Conservation (phyloP, 148 eudicot genomes). For the Chenopodium berlandieri region DNA sequence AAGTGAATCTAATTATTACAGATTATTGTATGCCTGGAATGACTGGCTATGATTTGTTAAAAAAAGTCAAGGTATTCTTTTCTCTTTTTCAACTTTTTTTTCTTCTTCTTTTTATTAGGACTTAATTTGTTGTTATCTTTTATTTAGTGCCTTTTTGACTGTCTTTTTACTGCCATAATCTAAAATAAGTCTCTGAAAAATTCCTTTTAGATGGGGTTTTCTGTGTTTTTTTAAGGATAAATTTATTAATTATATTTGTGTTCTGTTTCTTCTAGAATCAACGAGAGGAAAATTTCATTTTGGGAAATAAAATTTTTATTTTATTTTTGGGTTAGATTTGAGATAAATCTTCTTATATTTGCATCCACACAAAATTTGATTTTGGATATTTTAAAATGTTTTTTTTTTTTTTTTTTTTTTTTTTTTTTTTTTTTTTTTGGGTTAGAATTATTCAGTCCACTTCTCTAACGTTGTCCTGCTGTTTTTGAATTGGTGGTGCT, state of each 20-base stretch:
- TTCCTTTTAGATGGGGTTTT: slow-evolving; percentile 1
- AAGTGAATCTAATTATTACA: slow-evolving; percentile 86
- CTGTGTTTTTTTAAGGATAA: background rate
- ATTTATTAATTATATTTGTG: background rate
- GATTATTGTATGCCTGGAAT: slow-evolving; percentile 98
- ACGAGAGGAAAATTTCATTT: background rate
- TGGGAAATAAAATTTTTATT: background rate
- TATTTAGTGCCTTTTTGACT: slow-evolving; percentile 15
- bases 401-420: background rate
- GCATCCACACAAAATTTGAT: slow-evolving; percentile 18
- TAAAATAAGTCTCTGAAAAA: background rate
- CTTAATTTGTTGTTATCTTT: slow-evolving; percentile 2
- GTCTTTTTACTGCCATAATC: slow-evolving; percentile 6
- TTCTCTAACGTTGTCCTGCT: background rate
- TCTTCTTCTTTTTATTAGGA: background rate
- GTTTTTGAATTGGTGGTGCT: background rate
- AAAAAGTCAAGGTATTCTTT: slow-evolving; percentile 80
- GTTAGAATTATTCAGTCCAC: background rate
- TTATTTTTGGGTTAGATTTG: background rate
- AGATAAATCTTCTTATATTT: background rate
- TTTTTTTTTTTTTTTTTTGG: background rate
- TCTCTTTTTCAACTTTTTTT: slow-evolving; percentile 13
- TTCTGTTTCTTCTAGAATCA: background rate
- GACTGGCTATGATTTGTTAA: slow-evolving; percentile 98
- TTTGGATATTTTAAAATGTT: background rate